A percentile compares a stretch with the other conserved stretches of the same genome.
phyloP scores from a whole-genome alignment of 2,329 filamentous ascomycete genomes.

The Fusarium annulatum region DNA sequence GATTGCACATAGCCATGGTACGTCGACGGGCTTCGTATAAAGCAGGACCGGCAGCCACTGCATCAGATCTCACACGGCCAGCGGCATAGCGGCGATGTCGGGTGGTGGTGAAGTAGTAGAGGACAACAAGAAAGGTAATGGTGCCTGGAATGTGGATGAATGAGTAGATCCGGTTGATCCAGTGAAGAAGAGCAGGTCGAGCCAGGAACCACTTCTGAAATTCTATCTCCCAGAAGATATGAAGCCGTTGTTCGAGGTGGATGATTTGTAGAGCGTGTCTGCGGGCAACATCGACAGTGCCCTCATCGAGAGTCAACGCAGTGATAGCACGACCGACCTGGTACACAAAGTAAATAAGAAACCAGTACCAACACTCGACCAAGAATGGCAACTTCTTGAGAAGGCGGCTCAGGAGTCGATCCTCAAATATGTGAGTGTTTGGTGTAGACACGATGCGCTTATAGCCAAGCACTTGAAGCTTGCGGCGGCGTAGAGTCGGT shows the following conservation, averaged over 20 bases:
- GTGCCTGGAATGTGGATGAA: conserved; percentile 84
- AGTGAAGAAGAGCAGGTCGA: conserved; percentile 68
- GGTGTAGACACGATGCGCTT: conserved; percentile 47
- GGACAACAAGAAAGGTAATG: conserved; percentile 72
- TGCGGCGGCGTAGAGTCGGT: conserved; percentile 48
- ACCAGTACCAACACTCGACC: conserved; percentile 82
- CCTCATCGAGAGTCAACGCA: conserved; percentile 74
- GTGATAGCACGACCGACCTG: conserved; percentile 79
- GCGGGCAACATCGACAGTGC: conserved; percentile 75
- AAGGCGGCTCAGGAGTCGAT: conserved; percentile 57
- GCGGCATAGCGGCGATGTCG: conserved; percentile 57
- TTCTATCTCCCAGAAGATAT: conserved; percentile 72
- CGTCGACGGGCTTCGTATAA: conserved; percentile 67
- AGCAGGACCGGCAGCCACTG: conserved; percentile 54
- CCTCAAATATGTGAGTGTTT: conserved; percentile 49
- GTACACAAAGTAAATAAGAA: conserved; percentile 81
- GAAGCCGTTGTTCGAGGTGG: conserved; percentile 70
- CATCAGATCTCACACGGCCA: conserved; percentile 44
- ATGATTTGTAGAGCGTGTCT: conserved; percentile 76
- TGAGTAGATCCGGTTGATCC: conserved; percentile 78
- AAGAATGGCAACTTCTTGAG: conserved; percentile 77
- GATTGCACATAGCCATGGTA: conserved; percentile 71
- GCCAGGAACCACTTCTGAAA: conserved; percentile 67
- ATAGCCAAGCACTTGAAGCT: conserved; percentile 49
- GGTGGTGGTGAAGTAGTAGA: conserved; percentile 78